A percentile compares a stretch with the other conserved stretches of the same genome.
Conservation (phyloP, 139 green algal species). For the Choricystis sp. region DNA sequence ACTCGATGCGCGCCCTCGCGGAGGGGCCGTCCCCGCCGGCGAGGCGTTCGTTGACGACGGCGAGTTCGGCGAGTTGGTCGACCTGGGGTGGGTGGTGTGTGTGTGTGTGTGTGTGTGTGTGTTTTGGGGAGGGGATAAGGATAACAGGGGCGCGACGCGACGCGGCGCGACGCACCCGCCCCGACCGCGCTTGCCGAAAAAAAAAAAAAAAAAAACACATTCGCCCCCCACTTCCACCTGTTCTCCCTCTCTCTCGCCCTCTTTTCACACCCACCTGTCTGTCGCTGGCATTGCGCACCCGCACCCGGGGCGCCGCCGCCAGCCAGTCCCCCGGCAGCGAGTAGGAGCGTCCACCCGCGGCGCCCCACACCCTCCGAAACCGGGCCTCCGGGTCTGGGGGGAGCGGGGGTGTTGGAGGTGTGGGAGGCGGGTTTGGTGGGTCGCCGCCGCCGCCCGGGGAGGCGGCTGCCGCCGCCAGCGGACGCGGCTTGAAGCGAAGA, state of each 20-base stretch:
- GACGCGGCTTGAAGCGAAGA: no score
- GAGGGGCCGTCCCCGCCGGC: constrained; percentile 14
- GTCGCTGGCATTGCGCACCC: constrained; percentile 26
- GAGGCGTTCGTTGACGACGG: constrained; percentile 6
- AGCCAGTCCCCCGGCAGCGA: constrained; percentile 18
- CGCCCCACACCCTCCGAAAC: constrained; percentile 6
- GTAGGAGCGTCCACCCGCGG: neutral
- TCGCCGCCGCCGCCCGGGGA: no score
- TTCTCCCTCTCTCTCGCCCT: neutral
- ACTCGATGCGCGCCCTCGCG: constrained; percentile 39
- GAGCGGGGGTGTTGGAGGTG: no score
- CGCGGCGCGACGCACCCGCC: neutral
- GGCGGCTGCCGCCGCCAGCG: no score
- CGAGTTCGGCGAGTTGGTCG: constrained; percentile 53
- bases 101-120: neutral
- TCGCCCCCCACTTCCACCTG: no score
- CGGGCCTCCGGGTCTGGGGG: constrained; percentile 16
- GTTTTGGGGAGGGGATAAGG: neutral
- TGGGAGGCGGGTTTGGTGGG: no score
- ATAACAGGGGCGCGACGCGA: neutral
- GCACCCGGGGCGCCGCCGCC: constrained; percentile 33
- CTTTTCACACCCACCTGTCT: constrained; percentile 1
- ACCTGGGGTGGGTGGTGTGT: constrained; percentile 11
- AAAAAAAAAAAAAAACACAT: no score
- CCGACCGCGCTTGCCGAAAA: neutral